Conservation (phyloP, 1,139 yeast genomes). For the Taiozyma sp. region DNA sequence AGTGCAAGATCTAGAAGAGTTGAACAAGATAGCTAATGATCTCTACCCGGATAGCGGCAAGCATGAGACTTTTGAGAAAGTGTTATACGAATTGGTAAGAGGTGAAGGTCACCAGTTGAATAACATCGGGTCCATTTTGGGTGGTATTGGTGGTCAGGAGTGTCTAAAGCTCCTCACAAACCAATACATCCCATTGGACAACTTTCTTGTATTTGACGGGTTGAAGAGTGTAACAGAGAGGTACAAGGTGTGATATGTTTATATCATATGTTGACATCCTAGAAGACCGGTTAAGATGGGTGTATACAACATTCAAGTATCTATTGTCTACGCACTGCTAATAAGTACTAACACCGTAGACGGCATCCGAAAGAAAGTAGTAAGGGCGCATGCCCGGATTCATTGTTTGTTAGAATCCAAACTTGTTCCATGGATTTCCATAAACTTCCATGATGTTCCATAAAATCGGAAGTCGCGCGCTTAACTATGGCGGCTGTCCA, state of each 20-base stretch:
- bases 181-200: conserved; percentile 74
- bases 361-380: no score
- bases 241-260: conserved; percentile 17
- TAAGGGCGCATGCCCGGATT: no score
- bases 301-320: no score
- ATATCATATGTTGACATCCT: no score
- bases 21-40: conserved; percentile 17
- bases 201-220: conserved; percentile 68
- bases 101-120: conserved; percentile 38
- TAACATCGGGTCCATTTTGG: conserved; percentile 53
- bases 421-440: background rate
- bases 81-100: conserved; percentile 32
- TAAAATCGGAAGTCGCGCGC: background rate
- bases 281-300: no score
- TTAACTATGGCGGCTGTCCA: background rate
- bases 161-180: conserved; percentile 57
- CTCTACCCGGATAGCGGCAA: background rate
- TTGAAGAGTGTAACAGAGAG: conserved; percentile 47
- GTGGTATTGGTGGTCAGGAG: conserved; percentile 86
- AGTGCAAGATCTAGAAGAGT: conserved; percentile 2
- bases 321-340: no score
- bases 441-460: background rate
- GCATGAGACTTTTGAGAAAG: conserved; percentile 9
- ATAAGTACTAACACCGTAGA: no score
- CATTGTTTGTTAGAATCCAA: no score